Conservation (phyloP, 2,329 filamentous ascomycete species). For the Fusarium clavum region DNA sequence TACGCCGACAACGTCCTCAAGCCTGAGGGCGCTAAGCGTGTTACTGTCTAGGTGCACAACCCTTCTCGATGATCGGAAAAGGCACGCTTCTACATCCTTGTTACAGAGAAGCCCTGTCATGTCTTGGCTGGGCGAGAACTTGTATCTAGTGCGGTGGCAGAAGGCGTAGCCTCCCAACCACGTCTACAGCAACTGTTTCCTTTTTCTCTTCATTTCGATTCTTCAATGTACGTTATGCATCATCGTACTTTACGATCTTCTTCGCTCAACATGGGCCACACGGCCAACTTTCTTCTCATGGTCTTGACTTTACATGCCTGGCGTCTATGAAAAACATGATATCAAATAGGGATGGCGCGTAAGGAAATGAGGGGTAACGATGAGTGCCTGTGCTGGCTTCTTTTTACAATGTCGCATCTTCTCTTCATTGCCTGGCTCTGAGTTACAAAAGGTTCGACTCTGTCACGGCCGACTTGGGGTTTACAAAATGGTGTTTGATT, state of each 20-base stretch:
- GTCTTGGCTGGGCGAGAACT: constrained; percentile 30
- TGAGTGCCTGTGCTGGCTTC: constrained; percentile 30
- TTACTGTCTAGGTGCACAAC: constrained; percentile 42
- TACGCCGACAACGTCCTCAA: constrained; percentile 63
- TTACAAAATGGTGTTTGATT: constrained; percentile 39
- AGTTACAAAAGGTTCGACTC: not conserved
- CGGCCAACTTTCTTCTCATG: constrained; percentile 39
- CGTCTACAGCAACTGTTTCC: constrained; percentile 35
- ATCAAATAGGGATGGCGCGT: constrained; percentile 42
- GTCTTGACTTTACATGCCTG: constrained; percentile 39
- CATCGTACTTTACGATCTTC: constrained; percentile 51
- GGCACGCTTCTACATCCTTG: constrained; percentile 21
- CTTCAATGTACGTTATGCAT: constrained; percentile 52
- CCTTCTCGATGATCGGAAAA: constrained; percentile 24
- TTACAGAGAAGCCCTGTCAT: constrained; percentile 17
- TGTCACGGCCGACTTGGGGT: constrained; percentile 35
- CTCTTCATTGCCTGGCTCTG: constrained; percentile 38
- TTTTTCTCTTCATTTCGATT: constrained; percentile 49
- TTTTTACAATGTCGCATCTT: constrained; percentile 36
- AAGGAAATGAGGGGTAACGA: constrained; percentile 30
- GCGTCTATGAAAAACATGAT: constrained; percentile 45
- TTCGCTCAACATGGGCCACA: constrained; percentile 42
- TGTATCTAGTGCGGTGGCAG: constrained; percentile 28
- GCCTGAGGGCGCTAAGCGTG: constrained; percentile 48
- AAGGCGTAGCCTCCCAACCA: constrained; percentile 26